These are phyloP conservation scores for Neofusicoccum cordaticola DNA, from an alignment of 2,329 filamentous ascomycete species.

Conservation along the genomic window DNA sequence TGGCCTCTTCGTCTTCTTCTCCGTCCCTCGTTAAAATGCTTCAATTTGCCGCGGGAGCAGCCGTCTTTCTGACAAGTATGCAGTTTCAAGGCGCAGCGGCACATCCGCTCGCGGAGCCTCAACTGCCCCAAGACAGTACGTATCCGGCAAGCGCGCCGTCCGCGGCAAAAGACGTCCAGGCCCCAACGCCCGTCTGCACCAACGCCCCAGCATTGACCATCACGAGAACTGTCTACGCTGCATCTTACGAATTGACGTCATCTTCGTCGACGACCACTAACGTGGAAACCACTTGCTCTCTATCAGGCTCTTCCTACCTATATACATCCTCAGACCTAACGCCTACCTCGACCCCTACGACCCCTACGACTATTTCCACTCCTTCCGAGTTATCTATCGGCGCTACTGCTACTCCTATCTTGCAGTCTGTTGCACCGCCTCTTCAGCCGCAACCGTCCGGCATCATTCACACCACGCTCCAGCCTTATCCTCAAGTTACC, in stretches of 20 bases:
- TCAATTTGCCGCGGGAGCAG: background rate
- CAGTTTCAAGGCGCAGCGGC: conserved; percentile 3
- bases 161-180: background rate
- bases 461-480: background rate
- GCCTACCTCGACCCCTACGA: background rate
- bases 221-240: conserved; percentile 6
- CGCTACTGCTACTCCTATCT: background rate
- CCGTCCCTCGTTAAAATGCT: background rate
- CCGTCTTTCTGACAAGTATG: conserved; percentile 5
- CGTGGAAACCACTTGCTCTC: background rate
- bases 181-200: background rate
- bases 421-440: conserved; percentile 9
- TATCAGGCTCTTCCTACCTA: background rate
- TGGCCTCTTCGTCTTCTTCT: background rate
- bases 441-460: conserved; percentile 4
- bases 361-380: background rate
- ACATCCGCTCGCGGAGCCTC: background rate
- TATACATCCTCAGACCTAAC: background rate
- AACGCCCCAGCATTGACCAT: background rate
- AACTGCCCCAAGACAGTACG: conserved; percentile 3
- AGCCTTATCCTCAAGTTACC: conserved; percentile 9
- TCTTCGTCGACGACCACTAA: background rate
- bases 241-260: background rate
- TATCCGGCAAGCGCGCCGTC: background rate
- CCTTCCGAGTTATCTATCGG: background rate